Evolutionary conservation across 768 basidiomycete genomes (phyloP), one percentile per base, ranked within the genome.

Genomic region (Lyophyllum decastes): DNA sequence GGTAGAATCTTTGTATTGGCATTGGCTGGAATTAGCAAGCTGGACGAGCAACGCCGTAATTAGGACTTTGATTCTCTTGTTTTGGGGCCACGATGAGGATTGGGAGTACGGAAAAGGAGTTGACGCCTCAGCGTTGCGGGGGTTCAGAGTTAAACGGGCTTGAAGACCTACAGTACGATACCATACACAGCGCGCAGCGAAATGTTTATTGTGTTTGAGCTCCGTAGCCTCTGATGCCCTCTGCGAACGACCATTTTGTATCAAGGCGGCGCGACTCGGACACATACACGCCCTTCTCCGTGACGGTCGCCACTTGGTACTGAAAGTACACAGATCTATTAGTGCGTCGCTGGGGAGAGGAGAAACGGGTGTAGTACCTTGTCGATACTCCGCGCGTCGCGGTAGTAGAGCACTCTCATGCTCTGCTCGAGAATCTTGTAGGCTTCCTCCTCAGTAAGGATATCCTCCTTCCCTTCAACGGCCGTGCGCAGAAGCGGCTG

Each of bases 261-360:
- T 88, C 82, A 4, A 92, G 73, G 43, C 80, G 77, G 60, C 85
- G 80, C 26, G 94, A 85, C 60, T 93, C 94, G 0, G 92, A 90
- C 57, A 99, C 92, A 9, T 71, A 73, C 27, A 89, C 82, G 1
- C 96, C 95, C 2, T 82, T 76, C 17, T 77, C 85, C 0, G 90
- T 94, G 65, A 98, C 84, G 0, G 83, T 93, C 4, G 94, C 95
- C 56, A 98, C 83, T 95, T 98, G 96, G 76, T 88, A 98, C 96
- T 98, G 70, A 1, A 55, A 33, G 26, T 12, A n/a, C 8, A 49
- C 25, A 0, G 5, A 21, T 17, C 5, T 22, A 56, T 43, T 17
- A 59, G 26, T 30, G 47, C 5, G 12, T 48, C 44, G 35, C 27
- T 38, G 11, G 16, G 14, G 25, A 24, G 27, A 54, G 38, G 24